Percentiles rank a stretch among this genome's conserved stretches.
These are phyloP conservation scores for Sphaerulina vaccinii DNA, from an alignment of 2,329 filamentous ascomycete species.

Conservation along the genomic window DNA sequence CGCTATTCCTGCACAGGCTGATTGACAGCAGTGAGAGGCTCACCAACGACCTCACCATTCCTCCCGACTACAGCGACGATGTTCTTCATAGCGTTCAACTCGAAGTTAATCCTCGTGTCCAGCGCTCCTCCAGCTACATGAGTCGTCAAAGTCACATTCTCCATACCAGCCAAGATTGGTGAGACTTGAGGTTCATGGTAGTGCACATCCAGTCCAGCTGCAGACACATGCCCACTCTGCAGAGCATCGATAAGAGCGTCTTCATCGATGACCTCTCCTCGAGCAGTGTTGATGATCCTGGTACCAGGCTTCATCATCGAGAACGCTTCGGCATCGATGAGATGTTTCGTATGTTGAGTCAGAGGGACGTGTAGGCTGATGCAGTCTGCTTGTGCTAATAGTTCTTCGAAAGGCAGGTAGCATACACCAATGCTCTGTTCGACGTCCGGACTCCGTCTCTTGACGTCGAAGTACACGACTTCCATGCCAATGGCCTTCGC, in stretches of 20 bases:
- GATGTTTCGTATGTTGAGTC: not conserved
- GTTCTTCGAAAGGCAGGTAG: not conserved
- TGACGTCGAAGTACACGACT: not conserved
- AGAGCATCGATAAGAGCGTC: not conserved
- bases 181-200: slow-evolving; percentile 1
- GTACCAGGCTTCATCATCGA: not conserved
- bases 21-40: too few relatives aligned
- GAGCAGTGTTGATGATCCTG: slow-evolving; percentile 2
- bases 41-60: too few relatives aligned
- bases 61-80: too few relatives aligned
- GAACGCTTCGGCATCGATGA: not conserved
- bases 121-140: too few relatives aligned
- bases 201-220: slow-evolving; percentile 6
- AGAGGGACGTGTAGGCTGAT: slow-evolving; percentile 3
- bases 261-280: slow-evolving; percentile 5
- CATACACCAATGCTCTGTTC: not conserved
- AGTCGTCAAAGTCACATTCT: too few relatives aligned
- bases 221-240: not conserved
- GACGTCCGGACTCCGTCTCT: not conserved
- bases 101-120: too few relatives aligned
- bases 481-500: not conserved
- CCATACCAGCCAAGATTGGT: too few relatives aligned
- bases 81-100: too few relatives aligned
- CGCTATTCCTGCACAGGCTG: too few relatives aligned
- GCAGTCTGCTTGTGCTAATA: not conserved